These are phyloP conservation scores for Elaeagnus macrophylla DNA, from an alignment of 306 rosid genomes.

Conservation along the genomic window DNA sequence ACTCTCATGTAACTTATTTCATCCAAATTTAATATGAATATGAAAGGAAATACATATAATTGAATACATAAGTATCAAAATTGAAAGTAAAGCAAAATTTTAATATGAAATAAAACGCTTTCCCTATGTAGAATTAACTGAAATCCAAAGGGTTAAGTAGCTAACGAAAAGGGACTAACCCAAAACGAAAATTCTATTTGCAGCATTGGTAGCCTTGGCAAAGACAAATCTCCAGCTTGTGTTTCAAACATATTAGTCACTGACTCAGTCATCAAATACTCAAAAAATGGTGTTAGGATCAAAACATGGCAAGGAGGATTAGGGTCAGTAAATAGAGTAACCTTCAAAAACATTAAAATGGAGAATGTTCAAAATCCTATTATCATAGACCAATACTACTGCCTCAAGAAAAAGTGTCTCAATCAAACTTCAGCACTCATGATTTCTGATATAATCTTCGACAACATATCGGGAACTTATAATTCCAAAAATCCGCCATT, in stretches of 20 bases:
- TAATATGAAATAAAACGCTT: too few species aligned
- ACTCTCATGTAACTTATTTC: too few species aligned
- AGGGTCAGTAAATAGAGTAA: conserved; percentile 52
- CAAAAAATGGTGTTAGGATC: conserved; percentile 63
- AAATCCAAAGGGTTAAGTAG: neutral
- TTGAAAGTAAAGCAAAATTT: too few species aligned
- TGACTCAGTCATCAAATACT: conserved; percentile 46
- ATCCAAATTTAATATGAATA: too few species aligned
- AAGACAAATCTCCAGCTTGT: conserved; percentile 54
- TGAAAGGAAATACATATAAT: too few species aligned
- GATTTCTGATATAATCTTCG: conserved; percentile 32
- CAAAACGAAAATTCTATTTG: neutral
- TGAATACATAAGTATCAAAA: too few species aligned
- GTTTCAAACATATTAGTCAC: conserved; percentile 54
- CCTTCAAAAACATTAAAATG: conserved; percentile 57
- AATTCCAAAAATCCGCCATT: conserved; percentile 39
- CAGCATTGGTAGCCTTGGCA: conserved; percentile 77
- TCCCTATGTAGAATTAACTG: neutral
- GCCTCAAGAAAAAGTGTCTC: conserved; percentile 32
- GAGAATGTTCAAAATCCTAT: conserved; percentile 49
- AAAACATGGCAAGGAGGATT: conserved; percentile 84
- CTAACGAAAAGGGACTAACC: neutral
- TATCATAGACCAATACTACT: conserved; percentile 50
- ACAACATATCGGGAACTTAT: conserved; percentile 43
- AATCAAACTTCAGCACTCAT: conserved; percentile 49